Evolutionary conservation across 129 eudicot species (phyloP).

Genomic region (Heracleum sosnowskyi): DNA sequence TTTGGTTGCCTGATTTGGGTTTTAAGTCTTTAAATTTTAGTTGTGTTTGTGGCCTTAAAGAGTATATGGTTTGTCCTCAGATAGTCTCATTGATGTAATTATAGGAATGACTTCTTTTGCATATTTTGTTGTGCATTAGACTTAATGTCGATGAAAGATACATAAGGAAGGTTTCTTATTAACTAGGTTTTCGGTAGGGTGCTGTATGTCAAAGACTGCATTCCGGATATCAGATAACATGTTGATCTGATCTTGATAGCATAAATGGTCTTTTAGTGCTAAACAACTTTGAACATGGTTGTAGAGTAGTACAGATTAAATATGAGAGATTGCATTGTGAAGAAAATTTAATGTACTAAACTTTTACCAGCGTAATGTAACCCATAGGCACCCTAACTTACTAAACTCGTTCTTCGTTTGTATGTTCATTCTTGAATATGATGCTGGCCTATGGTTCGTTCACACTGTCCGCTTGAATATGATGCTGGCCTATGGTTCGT

Average conservation of each 20-base stretch:
- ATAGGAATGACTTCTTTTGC: background rate
- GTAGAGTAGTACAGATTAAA: background rate
- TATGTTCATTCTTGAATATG: background rate
- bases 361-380: background rate
- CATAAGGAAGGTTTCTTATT: background rate
- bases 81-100: background rate
- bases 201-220: background rate
- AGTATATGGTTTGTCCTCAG: background rate
- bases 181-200: background rate
- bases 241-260: background rate
- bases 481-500: background rate
- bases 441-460: background rate
- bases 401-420: background rate
- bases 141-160: background rate
- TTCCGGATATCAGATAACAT: background rate
- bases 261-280: background rate
- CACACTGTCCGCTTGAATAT: background rate
- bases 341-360: background rate
- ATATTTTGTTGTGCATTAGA: background rate
- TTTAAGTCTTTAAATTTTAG: background rate
- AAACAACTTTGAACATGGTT: background rate
- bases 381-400: background rate
- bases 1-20: background rate
- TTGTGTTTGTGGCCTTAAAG: background rate
- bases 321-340: background rate